phyloP scores from a whole-genome alignment of 345 rosid genomes.

The Barbarea vulgaris region DNA sequence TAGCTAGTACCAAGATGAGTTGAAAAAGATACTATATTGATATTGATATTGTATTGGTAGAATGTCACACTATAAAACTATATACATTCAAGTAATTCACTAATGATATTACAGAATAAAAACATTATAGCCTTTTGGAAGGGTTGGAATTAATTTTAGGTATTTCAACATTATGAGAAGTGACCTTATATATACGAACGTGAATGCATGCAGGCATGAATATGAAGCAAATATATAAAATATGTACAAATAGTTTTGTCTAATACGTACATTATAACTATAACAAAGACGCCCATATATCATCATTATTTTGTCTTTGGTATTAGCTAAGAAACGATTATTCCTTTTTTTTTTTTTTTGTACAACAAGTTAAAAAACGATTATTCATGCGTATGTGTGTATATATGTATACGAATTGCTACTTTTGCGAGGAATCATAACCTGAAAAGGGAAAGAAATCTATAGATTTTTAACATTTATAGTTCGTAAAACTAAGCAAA shows the following conservation, averaged over 20 bases:
- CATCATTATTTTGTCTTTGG: neutral
- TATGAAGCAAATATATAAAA: neutral
- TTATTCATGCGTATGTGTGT: neutral
- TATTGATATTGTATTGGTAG: constrained; percentile 1
- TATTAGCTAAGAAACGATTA: neutral
- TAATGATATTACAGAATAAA: neutral
- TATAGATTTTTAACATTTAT: constrained; percentile 19
- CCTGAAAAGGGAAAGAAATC: neutral
- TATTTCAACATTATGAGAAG: neutral
- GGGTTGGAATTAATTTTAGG: constrained; percentile 3
- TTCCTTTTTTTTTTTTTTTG: neutral
- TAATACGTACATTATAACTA: neutral
- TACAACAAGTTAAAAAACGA: neutral
- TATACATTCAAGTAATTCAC: neutral
- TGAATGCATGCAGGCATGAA: constrained; percentile 21
- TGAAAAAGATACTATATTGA: neutral
- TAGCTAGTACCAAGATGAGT: neutral
- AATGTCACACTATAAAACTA: neutral
- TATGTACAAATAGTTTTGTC: neutral
- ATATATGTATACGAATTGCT: neutral
- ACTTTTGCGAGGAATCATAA: constrained; percentile 15
- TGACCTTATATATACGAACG: neutral
- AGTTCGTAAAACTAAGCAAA: constrained; percentile 32
- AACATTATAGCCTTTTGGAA: constrained; percentile 8
- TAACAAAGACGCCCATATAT: neutral